Base-by-base conservation (phyloP, 805 yeast genomes). In the Wickerhamomyces tratensis region DNA sequence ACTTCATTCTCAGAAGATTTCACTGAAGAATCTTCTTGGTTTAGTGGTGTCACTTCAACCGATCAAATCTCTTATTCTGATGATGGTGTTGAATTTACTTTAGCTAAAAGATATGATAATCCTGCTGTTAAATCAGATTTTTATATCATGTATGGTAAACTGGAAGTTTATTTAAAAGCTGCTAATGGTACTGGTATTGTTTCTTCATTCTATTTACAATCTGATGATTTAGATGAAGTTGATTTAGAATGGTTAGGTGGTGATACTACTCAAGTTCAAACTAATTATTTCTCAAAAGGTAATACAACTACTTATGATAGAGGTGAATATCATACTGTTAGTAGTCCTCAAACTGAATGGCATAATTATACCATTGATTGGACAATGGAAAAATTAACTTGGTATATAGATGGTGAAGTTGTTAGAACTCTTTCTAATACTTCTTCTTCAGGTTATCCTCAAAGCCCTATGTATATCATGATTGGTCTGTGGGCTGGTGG, bases 241-340 rank as follows among this genome's bases (percentile, higher is more conserved):
- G 97, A 89, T 63, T 56, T 84, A 39, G 96, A 89, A 61, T 83
- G 93, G 80, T 69, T 84, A 38, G 96, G 96, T 15, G 79, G 85
- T 39, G 95, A 88, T 57, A 68, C 68, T 26, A 69, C 76, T 36
- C 81, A 86, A 57, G 77, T 83, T 51, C 94, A 86, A 63, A 70
- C 88, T 26, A 84, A 84, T 58, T 89, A 63, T 61, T 88, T 86
- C 66, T 76, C 87, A 34, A 83, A 88, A 59, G 96, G 96, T 46
- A 65, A 80, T 56, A 78, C 86, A 3, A 60, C 80, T 10, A 77
- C 91, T 4, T 86, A 82, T 55, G 86, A 85, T 57, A 74, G 96
- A 53, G 96, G 96, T 43, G 77, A 62, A 34, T 82, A 74, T 64
- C 89, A 84, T 53, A 52, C 62, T 8, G 81, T 81, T 43, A 53